Percentiles rank a stretch among this genome's conserved stretches.
Conservation (phyloP, 164 flowering plant genomes). For the Aristolochia contorta region DNA sequence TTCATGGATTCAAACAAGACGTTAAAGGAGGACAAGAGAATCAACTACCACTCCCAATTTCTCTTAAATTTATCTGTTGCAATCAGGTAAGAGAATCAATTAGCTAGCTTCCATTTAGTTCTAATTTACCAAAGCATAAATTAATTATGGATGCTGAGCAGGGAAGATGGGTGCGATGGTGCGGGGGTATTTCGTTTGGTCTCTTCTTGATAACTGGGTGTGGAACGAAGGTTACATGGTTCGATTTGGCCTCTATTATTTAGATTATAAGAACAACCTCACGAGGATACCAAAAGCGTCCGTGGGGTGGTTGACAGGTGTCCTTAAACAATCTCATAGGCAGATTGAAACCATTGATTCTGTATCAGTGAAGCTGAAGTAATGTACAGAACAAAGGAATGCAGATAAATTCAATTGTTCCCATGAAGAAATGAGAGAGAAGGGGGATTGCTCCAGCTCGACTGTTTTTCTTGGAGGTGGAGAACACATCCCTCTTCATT, state of each 20-base stretch:
- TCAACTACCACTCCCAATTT: constrained; percentile 64
- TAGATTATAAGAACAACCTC: constrained; percentile 75
- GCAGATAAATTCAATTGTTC: too few relatives aligned
- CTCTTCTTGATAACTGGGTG: constrained; percentile 93
- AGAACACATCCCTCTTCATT: too few relatives aligned
- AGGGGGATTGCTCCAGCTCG: too few relatives aligned
- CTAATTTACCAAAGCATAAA: too few relatives aligned
- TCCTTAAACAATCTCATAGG: constrained; percentile 15
- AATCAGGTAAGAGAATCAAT: constrained; percentile 72
- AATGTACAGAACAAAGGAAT: too few relatives aligned
- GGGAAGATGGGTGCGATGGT: constrained; percentile 70
- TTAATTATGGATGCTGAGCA: constrained; percentile 19
- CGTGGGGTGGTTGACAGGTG: constrained; percentile 50
- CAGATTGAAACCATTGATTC: too few relatives aligned
- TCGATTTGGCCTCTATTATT: constrained; percentile 73
- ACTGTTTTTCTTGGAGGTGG: too few relatives aligned
- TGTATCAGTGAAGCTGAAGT: too few relatives aligned
- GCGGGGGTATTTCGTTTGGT: constrained; percentile 84
- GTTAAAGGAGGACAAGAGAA: constrained; percentile 69
- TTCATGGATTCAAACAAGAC: constrained; percentile 30
- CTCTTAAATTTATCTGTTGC: constrained; percentile 80
- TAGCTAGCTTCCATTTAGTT: too few relatives aligned
- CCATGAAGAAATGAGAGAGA: too few relatives aligned
- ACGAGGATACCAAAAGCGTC: constrained; percentile 87
- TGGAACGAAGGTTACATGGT: constrained; percentile 82